phyloP scores from a whole-genome alignment of 345 rosid species.

The Syzygium grande region DNA sequence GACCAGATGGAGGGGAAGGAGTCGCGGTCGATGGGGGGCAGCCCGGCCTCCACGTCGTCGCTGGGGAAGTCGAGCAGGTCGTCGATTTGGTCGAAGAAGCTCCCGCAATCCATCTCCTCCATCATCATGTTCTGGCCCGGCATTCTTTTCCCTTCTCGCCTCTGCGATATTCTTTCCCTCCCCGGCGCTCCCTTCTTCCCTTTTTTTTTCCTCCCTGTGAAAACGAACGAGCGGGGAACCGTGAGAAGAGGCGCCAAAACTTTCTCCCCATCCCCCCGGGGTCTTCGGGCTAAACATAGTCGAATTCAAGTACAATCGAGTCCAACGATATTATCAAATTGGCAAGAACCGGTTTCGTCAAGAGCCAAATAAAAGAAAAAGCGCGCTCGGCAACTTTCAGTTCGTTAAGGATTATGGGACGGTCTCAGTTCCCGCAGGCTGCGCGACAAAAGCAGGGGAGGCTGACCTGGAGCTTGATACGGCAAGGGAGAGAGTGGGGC shows the following conservation, averaged over 20 bases:
- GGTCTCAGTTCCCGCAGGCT: not conserved
- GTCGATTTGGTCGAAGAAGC: conserved; percentile 94
- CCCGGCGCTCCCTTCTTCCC: no score
- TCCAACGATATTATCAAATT: not conserved
- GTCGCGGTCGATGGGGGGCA: conserved; percentile 18
- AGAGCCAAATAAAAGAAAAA: not conserved
- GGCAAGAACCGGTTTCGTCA: not conserved
- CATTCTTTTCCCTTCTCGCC: conserved; percentile 18
- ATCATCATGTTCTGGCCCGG: conserved; percentile 52
- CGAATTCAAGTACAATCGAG: not conserved
- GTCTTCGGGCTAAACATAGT: not conserved
- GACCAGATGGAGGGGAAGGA: conserved; percentile 68
- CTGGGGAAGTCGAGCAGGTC: conserved; percentile 76
- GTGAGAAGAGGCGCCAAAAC: not conserved
- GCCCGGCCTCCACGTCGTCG: conserved; percentile 52
- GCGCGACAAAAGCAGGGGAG: not conserved
- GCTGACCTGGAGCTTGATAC: not conserved
- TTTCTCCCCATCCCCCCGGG: not conserved
- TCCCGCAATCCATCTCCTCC: conserved; percentile 87
- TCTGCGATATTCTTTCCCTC: not conserved
- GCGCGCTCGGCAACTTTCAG: not conserved
- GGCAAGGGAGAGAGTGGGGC: not conserved
- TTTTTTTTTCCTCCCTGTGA: not conserved
- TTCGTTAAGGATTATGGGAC: not conserved
- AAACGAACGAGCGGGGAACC: not conserved